These are phyloP conservation scores for Arthrocladium fulminans DNA, from an alignment of 2,329 filamentous ascomycete species.

Conservation along the genomic window DNA sequence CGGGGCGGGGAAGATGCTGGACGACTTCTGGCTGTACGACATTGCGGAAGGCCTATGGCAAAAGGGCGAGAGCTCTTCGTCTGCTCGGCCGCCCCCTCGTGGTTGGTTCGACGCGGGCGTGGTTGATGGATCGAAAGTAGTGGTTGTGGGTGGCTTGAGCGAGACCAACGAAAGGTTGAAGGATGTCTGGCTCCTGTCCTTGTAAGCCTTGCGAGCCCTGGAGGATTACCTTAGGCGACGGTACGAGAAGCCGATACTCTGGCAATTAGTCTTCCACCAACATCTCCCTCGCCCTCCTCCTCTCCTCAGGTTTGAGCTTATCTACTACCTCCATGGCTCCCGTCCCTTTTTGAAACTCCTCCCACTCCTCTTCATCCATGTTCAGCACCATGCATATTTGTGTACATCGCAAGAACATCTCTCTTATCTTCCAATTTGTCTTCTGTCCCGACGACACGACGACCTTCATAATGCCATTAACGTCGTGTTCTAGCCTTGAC, in stretches of 20 bases:
- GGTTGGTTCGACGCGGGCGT: conserved; percentile 50
- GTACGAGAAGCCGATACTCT: background rate
- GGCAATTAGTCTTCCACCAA: background rate
- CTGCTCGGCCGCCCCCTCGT: conserved; percentile 31
- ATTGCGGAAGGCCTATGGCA: conserved; percentile 29
- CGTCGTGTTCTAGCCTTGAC: conserved; percentile 73
- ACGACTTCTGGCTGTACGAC: conserved; percentile 44
- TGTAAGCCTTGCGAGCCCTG: conserved; percentile 12
- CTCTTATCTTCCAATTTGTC: conserved; percentile 58
- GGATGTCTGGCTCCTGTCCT: conserved; percentile 41
- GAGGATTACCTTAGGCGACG: too few relatives aligned
- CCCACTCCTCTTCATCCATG: conserved; percentile 95
- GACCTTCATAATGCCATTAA: conserved; percentile 59
- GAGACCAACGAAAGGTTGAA: conserved; percentile 44
- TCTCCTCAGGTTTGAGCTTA: conserved; percentile 64
- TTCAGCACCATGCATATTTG: conserved; percentile 82
- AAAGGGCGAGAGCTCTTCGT: conserved; percentile 23
- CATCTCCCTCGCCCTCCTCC: conserved; percentile 61
- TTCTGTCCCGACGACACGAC: conserved; percentile 48
- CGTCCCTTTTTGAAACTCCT: conserved; percentile 51
- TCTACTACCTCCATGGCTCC: conserved; percentile 47
- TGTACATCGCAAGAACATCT: conserved; percentile 63
- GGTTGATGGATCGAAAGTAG: conserved; percentile 27
- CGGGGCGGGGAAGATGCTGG: conserved; percentile 49
- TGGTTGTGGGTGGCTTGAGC: conserved; percentile 44